Conservation (phyloP, 2,329 filamentous ascomycete genomes). For the Clonostachys sp. region DNA sequence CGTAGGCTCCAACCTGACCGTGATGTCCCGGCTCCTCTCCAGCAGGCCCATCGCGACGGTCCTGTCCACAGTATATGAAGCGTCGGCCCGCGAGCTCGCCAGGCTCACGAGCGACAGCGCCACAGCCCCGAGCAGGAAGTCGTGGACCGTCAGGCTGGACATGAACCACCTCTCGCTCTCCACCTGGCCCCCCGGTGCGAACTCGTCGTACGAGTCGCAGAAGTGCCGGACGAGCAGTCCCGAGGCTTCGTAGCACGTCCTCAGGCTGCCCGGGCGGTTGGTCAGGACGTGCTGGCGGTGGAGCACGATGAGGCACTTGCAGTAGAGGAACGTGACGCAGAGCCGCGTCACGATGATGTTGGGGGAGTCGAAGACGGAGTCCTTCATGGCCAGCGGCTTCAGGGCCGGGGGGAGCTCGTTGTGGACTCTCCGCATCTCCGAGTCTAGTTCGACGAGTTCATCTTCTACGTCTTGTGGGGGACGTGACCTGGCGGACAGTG, state of each 20-base stretch:
- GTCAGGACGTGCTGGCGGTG: constrained; percentile 40
- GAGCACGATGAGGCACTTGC: constrained; percentile 43
- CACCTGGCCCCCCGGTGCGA: constrained; percentile 42
- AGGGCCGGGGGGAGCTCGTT: constrained; percentile 29
- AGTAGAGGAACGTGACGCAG: constrained; percentile 41
- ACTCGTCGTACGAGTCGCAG: constrained; percentile 38
- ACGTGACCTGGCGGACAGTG: constrained; percentile 30
- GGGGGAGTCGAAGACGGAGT: constrained; percentile 34
- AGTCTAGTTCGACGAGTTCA: constrained; percentile 26
- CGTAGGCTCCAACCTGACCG: neutral
- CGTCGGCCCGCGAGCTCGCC: neutral
- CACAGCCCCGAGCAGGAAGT: constrained; percentile 56
- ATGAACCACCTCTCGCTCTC: constrained; percentile 48
- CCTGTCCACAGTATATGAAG: neutral
- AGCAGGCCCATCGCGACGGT: neutral
- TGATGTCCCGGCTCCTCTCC: neutral
- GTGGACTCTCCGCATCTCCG: constrained; percentile 29
- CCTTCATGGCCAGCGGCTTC: constrained; percentile 30
- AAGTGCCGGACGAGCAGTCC: constrained; percentile 38
- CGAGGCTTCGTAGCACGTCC: constrained; percentile 34
- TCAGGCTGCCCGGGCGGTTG: constrained; percentile 11
- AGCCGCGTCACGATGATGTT: constrained; percentile 37
- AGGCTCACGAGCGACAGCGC: constrained; percentile 36
- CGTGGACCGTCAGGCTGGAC: constrained; percentile 45
- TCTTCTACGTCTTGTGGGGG: constrained; percentile 8